These are phyloP conservation scores for Cyberlindnera subsufficiens DNA, from an alignment of 805 yeast species.

Conservation along the genomic window DNA sequence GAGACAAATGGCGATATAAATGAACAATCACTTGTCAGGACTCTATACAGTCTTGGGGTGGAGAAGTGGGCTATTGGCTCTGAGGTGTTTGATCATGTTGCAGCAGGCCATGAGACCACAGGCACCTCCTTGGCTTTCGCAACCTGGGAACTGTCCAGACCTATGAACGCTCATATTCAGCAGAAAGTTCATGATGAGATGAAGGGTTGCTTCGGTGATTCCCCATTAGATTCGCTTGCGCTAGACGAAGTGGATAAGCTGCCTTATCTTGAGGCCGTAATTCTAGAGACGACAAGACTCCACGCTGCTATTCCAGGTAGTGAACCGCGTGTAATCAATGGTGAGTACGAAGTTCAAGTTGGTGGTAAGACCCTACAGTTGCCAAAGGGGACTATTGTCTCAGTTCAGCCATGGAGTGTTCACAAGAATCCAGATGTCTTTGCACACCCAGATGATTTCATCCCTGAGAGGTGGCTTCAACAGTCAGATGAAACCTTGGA, in stretches of 20 bases:
- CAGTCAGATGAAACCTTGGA: constrained; percentile 29
- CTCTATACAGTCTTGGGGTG: constrained; percentile 20
- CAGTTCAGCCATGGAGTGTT: constrained; percentile 61
- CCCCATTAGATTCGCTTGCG: constrained; percentile 16
- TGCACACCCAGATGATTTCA: constrained; percentile 39
- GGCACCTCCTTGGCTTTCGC: constrained; percentile 59
- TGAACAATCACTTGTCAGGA: constrained; percentile 16
- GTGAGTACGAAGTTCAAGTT: constrained; percentile 13
- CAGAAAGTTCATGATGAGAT: constrained; percentile 42
- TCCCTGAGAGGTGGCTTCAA: constrained; percentile 61
- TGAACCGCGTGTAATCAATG: constrained; percentile 50
- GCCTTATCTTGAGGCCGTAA: constrained; percentile 54
- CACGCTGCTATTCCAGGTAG: constrained; percentile 73
- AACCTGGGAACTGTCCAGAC: constrained; percentile 53
- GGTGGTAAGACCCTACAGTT: constrained; percentile 24
- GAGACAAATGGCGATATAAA: constrained; percentile 13
- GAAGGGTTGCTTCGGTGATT: constrained; percentile 27
- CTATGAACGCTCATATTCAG: constrained; percentile 41
- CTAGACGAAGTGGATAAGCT: constrained; percentile 43
- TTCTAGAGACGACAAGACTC: constrained; percentile 54
- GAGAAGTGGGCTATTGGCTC: constrained; percentile 32
- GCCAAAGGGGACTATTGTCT: constrained; percentile 50
- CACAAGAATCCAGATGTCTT: constrained; percentile 49
- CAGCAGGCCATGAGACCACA: constrained; percentile 77
- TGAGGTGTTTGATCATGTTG: constrained; percentile 56